Conservation (phyloP, 331 rosid genomes). For the Quercus phellos region DNA sequence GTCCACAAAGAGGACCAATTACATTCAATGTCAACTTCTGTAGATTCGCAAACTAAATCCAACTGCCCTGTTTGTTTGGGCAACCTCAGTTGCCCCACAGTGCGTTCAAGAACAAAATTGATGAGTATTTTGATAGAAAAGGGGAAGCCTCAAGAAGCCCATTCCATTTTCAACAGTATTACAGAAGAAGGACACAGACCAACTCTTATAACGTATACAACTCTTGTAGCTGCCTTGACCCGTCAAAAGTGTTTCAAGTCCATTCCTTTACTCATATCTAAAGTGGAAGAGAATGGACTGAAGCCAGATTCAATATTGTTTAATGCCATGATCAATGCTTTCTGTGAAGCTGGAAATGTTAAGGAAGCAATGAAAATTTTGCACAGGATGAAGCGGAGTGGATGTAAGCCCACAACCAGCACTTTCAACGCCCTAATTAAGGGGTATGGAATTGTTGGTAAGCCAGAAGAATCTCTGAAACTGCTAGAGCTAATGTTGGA, state of each 20-base stretch:
- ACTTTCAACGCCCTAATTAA: conserved; percentile 89
- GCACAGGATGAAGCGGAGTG: conserved; percentile 65
- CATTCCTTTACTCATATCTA: conserved; percentile 60
- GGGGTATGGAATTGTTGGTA: conserved; percentile 72
- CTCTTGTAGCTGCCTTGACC: conserved; percentile 84
- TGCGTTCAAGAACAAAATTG: conserved; percentile 78
- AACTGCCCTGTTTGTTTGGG: conserved; percentile 59
- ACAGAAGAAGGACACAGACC: conserved; percentile 83
- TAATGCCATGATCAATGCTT: conserved; percentile 92
- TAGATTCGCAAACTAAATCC: conserved; percentile 38
- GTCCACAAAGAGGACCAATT: conserved; percentile 33
- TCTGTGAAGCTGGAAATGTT: conserved; percentile 73
- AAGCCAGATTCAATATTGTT: conserved; percentile 83
- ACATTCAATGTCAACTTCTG: conserved; percentile 37
- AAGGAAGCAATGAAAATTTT: conserved; percentile 67
- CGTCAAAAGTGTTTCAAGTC: conserved; percentile 75
- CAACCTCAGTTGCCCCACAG: conserved; percentile 61
- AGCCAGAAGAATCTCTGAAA: conserved; percentile 66
- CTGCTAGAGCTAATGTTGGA: conserved; percentile 64
- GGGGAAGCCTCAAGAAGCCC: conserved; percentile 84
- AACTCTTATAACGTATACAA: conserved; percentile 77
- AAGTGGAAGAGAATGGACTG: conserved; percentile 64
- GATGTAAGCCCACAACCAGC: conserved; percentile 81
- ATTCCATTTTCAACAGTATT: conserved; percentile 51
- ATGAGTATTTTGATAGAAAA: conserved; percentile 63